Evolutionary conservation across 768 basidiomycete species (phyloP), one percentile per base, ranked within the genome.

Genomic region (Tephrocybe sp.): DNA sequence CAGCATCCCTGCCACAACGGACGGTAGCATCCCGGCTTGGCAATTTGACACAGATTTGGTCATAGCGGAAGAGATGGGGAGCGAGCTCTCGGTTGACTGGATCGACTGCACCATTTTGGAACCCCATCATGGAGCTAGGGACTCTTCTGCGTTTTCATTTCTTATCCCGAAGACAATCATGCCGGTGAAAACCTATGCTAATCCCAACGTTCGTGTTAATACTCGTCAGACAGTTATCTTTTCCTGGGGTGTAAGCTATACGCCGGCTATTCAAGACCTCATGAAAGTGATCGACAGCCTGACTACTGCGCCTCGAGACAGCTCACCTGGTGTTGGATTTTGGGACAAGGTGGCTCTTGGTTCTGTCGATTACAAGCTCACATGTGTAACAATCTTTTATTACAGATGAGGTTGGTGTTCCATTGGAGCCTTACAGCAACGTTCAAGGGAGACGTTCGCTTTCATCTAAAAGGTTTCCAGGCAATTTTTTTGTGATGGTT

Each of bases 131-230:
- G 82, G 80, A 24, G 62, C 76, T 27, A 69, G 70, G 23, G 79
- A 76, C 5, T 72, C 78, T 23, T 65, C 70, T 1, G 73, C 78
- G 4, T 76, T 94, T 40, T 71, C 70, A 21, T 66, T 94, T 33
- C 54, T 68, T 34, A 75, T 95, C 27, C 91, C 93, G 1, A 97
- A 94, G 66, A 94, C 93, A 0, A 86, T 92, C 49, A 95, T 94
- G 89, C 88, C 94, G 0, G 88, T 94, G 58, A 98, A 98, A 68
- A 90, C 86, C 7, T 97, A 94, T 60, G 88, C 90, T 1, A 76
- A 79, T 38, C 91, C 93, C 3, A 66, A 70, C 11, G 77, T 97
- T 56, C 74, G 76, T 16, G 77, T 97, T 41, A 69, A 73, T n/a
- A 81, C 86, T 4, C 68, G 77, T 18, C 74, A 71, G 25, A 75